A percentile compares a stretch with the other conserved stretches of the same genome.
These are phyloP conservation scores for Nemania serpens DNA, from an alignment of 2,329 filamentous ascomycete species.

Conservation along the genomic window DNA sequence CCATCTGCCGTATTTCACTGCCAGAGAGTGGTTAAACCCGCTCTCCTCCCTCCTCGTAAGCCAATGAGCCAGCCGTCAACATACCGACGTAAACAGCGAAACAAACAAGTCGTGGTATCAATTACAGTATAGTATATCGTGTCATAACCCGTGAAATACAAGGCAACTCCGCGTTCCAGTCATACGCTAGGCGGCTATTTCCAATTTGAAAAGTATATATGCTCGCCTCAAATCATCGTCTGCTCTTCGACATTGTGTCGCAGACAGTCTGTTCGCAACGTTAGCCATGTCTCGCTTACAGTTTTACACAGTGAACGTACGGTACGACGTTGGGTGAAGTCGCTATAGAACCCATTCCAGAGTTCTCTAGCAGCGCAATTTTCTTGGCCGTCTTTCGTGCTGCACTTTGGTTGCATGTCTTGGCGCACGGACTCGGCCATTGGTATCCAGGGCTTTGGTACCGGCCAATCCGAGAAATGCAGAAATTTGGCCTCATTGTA, in stretches of 20 bases:
- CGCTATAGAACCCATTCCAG: conserved; percentile 44
- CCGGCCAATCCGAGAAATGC: conserved; percentile 74
- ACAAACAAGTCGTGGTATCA: conserved; percentile 22
- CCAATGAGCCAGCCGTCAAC: neutral
- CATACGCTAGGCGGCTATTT: conserved; percentile 6
- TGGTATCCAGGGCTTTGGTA: conserved; percentile 62
- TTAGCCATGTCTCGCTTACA: conserved; percentile 12
- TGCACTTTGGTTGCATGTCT: conserved; percentile 42
- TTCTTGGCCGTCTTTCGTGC: conserved; percentile 35
- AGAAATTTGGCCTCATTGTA: conserved; percentile 67
- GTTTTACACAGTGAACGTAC: conserved; percentile 28
- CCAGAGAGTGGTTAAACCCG: neutral
- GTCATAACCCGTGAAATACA: conserved; percentile 25
- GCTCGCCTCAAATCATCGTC: conserved; percentile 13
- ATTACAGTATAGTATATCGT: conserved; percentile 24
- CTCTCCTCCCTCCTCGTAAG: neutral
- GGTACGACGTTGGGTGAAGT: conserved; percentile 39
- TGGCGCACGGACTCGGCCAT: conserved; percentile 35
- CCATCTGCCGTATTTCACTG: neutral
- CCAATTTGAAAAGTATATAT: conserved; percentile 9
- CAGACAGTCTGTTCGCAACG: conserved; percentile 25
- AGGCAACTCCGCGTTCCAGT: conserved; percentile 6
- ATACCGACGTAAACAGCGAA: neutral
- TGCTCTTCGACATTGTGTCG: conserved; percentile 20
- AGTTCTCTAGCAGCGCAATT: conserved; percentile 41